A percentile compares a stretch with the other conserved stretches of the same genome.
Conservation (phyloP, 768 basidiomycete species). For the Psilocybe cyanescens region DNA sequence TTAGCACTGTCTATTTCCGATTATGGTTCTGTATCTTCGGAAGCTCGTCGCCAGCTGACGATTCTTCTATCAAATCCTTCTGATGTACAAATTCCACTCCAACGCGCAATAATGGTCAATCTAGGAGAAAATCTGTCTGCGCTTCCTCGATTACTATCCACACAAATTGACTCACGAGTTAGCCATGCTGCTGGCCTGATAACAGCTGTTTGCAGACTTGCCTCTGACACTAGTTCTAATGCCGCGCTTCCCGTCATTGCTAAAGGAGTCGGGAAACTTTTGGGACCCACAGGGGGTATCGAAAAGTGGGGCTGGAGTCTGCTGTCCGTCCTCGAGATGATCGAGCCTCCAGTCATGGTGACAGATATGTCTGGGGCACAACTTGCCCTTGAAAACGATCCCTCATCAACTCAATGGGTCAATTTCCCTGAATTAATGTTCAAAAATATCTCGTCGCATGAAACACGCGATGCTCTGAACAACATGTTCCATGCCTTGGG, state of each 20-base stretch:
- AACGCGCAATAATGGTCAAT: constrained; percentile 63
- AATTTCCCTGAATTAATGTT: constrained; percentile 66
- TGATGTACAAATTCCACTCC: constrained; percentile 44
- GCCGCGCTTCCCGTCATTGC: constrained; percentile 44
- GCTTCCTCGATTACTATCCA: constrained; percentile 72
- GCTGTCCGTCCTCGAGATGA: constrained; percentile 80
- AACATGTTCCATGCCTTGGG: constrained; percentile 80
- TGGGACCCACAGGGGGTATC: constrained; percentile 83
- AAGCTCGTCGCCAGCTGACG: constrained; percentile 51
- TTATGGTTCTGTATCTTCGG: constrained; percentile 53
- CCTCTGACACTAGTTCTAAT: constrained; percentile 22
- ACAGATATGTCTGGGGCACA: constrained; percentile 53
- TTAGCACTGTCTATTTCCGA: constrained; percentile 71
- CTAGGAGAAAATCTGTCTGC: constrained; percentile 67
- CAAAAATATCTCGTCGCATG: constrained; percentile 54
- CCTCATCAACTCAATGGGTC: constrained; percentile 34
- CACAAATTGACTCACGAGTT: constrained; percentile 75
- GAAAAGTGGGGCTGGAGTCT: constrained; percentile 94
- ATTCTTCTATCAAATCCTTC: constrained; percentile 48
- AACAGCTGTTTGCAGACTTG: constrained; percentile 68
- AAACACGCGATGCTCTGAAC: constrained; percentile 58
- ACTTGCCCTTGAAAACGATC: constrained; percentile 59
- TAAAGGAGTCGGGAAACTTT: constrained; percentile 58
- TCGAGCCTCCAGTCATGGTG: constrained; percentile 51
- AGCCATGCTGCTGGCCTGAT: constrained; percentile 70